A percentile compares a stretch with the other conserved stretches of the same genome.
Conservation (phyloP, 2,329 filamentous ascomycete genomes). For the Hawksworthiomyces lignivorus region DNA sequence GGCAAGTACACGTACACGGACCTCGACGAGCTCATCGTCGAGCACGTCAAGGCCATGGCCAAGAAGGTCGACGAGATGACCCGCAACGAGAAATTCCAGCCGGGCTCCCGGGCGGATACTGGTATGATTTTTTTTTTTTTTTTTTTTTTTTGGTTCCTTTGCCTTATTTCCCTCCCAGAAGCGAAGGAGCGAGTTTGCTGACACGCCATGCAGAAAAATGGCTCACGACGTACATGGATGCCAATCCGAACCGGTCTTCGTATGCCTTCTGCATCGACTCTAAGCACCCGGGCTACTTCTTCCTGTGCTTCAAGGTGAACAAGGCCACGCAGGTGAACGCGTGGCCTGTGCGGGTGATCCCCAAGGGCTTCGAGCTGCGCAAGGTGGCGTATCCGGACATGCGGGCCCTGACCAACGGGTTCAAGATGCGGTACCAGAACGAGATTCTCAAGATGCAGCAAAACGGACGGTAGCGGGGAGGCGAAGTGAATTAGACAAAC, state of each 20-base stretch:
- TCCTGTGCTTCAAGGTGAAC: constrained; percentile 91
- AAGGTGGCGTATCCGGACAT: constrained; percentile 89
- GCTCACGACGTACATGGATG: constrained; percentile 91
- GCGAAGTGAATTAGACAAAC: neutral
- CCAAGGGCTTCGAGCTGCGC: constrained; percentile 86
- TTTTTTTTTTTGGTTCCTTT: neutral
- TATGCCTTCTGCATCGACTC: constrained; percentile 95
- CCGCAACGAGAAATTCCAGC: constrained; percentile 88
- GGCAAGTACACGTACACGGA: constrained; percentile 90
- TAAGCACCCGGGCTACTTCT: constrained; percentile 90
- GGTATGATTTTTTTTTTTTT: constrained; percentile 52
- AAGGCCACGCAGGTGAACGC: constrained; percentile 63
- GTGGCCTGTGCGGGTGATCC: constrained; percentile 85
- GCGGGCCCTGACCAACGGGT: constrained; percentile 90
- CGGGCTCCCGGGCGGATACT: constrained; percentile 68
- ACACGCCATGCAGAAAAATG: constrained; percentile 91
- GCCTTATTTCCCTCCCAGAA: too few relatives aligned
- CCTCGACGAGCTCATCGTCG: constrained; percentile 93
- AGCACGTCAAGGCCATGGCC: constrained; percentile 96
- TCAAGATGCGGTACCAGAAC: constrained; percentile 72
- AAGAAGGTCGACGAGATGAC: constrained; percentile 96
- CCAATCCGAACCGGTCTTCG: constrained; percentile 86
- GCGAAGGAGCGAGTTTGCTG: too few relatives aligned
- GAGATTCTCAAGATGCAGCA: constrained; percentile 55
- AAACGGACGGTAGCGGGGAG: constrained; percentile 8